Evolutionary conservation across 257 asterid species (phyloP).

Genomic region (Rehmannia glutinosa): DNA sequence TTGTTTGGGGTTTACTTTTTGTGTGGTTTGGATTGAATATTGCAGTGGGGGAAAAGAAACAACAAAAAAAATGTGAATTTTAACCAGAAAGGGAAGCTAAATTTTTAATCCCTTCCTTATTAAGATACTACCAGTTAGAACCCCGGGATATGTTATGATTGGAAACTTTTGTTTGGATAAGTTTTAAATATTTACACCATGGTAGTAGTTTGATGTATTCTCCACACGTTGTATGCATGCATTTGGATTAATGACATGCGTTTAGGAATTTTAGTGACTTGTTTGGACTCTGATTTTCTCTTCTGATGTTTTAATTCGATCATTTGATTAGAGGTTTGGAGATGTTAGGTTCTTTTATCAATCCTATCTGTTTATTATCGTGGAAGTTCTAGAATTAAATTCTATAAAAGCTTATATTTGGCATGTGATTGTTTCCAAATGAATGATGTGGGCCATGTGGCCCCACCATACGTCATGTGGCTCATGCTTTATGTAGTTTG

Average conservation of each 20-base stretch:
- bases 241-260: neutral
- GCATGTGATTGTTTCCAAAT: neutral
- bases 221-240: neutral
- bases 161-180: neutral
- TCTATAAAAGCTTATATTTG: neutral
- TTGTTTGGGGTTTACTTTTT: neutral
- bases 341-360: neutral
- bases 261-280: neutral
- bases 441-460: neutral
- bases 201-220: neutral
- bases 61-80: neutral
- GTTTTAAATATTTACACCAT: neutral
- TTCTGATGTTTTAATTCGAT: neutral
- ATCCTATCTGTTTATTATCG: neutral
- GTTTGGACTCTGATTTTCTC: neutral
- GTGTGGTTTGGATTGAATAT: conserved; percentile 6
- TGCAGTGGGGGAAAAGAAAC: neutral
- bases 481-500: neutral
- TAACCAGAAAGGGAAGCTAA: neutral
- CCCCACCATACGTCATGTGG: neutral
- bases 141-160: neutral
- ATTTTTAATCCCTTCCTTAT: neutral
- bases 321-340: neutral
- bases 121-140: neutral
- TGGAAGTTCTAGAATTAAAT: neutral